Evolutionary conservation across 306 rosid species (phyloP), one percentile per base, ranked within the genome.

Genomic region (Malus orientalis): DNA sequence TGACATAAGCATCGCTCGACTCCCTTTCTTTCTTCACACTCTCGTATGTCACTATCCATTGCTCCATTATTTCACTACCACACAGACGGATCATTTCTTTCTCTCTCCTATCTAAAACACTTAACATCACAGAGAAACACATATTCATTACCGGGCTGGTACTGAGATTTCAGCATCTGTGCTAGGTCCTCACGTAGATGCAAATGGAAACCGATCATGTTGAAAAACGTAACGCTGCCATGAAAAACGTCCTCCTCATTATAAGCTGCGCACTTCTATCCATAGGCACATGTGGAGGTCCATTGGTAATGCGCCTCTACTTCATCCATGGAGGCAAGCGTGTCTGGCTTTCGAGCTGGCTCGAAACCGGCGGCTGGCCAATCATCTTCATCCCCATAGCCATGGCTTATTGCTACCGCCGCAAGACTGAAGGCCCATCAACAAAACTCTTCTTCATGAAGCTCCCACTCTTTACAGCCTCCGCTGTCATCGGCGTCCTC

Each of bases 241-340:
- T 76, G 75, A 85, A 79, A 11, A 80, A 13, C 45, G 4, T 22
- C 62, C 15, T 58, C 11, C 13, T 15, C 49, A 23, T 81, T 60
- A 62, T 88, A 10, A 93, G 79, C 76, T 79, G 90, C 53, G 0
- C 64, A 15, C 23, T 90, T 0, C 36, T 90, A 6, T 14, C 79
- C 53, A 4, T 89, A 20, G 98, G 97, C 6, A 75, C 65, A 75
- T 16, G 79, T 79, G 91, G 91, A 8, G 96, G 96, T 23, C 98
- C 96, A 12, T 73, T 93, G 47, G 36, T 89, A 4, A 79, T 80
- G 87, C 90, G 98, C 16, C 91, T 93, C 75, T 93, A 93, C 81
- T 93, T 86, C 87, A 6, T 93, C 75, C 91, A 87, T 40, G 96
- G 98, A 61, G 94, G 98, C 71, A 59, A 86, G 0, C 88, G 97